phyloP scores from a whole-genome alignment of 371 early-diverging fungal species.

The Choanephora cucurbitarum region DNA sequence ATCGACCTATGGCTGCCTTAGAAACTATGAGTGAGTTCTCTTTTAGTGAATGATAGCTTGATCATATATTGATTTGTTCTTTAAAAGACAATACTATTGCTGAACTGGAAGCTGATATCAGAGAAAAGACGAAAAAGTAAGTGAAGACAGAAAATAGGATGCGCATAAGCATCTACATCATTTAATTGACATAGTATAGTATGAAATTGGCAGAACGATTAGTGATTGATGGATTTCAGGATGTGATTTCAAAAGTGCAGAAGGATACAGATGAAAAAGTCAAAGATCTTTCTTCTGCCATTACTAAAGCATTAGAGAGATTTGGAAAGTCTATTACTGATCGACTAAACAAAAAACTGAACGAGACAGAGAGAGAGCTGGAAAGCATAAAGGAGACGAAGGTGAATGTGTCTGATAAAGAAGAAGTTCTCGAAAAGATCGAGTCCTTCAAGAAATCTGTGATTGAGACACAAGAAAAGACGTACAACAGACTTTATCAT shows the following conservation, averaged over 20 bases:
- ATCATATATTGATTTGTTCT: too few species aligned
- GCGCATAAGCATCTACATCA: too few species aligned
- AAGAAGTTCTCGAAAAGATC: neutral
- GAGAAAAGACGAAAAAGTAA: neutral
- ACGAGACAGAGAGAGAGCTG: neutral
- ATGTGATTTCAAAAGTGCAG: neutral
- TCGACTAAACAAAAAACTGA: neutral
- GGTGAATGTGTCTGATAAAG: neutral
- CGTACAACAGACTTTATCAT: neutral
- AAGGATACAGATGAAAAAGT: neutral
- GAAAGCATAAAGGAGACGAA: neutral
- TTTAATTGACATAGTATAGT: too few species aligned
- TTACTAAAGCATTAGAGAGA: neutral
- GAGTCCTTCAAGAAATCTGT: neutral
- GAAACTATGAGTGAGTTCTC: neutral
- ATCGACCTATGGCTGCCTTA: neutral
- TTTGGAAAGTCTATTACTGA: constrained; percentile 3
- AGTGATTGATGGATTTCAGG: neutral
- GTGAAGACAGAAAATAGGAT: neutral
- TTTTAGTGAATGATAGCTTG: too few species aligned
- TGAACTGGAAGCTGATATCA: neutral
- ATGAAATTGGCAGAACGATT: neutral
- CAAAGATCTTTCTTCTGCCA: neutral
- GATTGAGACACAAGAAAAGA: neutral
- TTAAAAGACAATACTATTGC: neutral